Base-by-base conservation (phyloP, 257 asterid genomes). In the Oldenlandia corymbosa region DNA sequence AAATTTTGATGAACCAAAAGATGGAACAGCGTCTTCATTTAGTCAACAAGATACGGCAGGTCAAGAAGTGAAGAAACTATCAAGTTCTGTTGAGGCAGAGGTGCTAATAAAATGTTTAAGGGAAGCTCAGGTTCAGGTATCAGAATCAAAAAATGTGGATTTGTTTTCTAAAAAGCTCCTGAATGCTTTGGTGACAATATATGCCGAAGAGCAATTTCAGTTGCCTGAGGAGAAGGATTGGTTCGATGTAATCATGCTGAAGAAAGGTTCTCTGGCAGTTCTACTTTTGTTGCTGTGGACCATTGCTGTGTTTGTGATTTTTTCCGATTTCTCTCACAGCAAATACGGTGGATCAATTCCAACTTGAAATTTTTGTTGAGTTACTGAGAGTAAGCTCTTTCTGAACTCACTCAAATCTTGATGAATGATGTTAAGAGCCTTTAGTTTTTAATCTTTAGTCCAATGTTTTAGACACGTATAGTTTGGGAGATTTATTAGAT, bases 61-160 rank as follows among this genome's bases (percentile, higher is more conserved):
- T 63, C 55, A 65, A 27, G 78, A 59, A 46, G 62, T 18, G 18
- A 28, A n/a, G 68, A 62, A 31, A 31, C 39, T 34, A 34, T 6
- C 14, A 26, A 71, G 71, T 65, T 64, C 51, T 45, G 71, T 51
- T 36, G 77, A 79, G 67, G 50, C 72, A 46, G 94, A 85, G 76
- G 45, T 76, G 21, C 86, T 70, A 63, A 77, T 80, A 28, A 81
- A 81, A 42, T 77, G 77, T 61, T 72, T 87, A 45, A 69, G 69
- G 62, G 79, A 80, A 76, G 91, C 90, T 71, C 79, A 73, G 71
- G 54, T 60, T 71, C 79, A 74, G 61, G 59, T 78, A 63, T 5
- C 65, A 72, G 79, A 77, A 42, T 81, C 88, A 18, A 65, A 62
- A 34, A 81, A 73, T 39, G n/a, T 78, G 53, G 80, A 78, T 64